Conservation (phyloP, 768 basidiomycete genomes). For the Tephrocybe rancida region DNA sequence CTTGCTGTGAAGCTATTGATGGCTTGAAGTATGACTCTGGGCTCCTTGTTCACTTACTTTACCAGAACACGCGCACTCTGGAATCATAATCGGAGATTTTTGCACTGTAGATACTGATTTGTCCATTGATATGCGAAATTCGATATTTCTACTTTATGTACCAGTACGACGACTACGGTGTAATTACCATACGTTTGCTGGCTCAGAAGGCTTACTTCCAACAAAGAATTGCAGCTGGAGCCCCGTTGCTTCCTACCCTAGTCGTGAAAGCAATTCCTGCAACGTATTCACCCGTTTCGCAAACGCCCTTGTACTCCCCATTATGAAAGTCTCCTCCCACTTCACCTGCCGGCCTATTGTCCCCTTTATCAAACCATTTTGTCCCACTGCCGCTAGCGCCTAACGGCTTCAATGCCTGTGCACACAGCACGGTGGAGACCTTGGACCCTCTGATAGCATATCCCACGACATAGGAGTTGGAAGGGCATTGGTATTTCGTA, state of each 20-base stretch:
- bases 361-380: slow-evolving; percentile 16
- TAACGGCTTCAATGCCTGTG: slow-evolving; percentile 6
- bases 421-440: slow-evolving; percentile 15
- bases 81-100: no score
- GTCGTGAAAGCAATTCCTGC: slow-evolving; percentile 18
- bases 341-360: slow-evolving; percentile 8
- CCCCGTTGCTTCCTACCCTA: slow-evolving; percentile 12
- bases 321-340: slow-evolving; percentile 16
- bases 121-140: no score
- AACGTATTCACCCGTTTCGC: slow-evolving; percentile 15
- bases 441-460: slow-evolving; percentile 15
- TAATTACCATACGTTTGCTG: neutral
- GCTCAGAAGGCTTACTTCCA: slow-evolving; percentile 5
- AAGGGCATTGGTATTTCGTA: slow-evolving; percentile 19
- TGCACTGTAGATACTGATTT: no score
- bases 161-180: neutral
- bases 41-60: neutral
- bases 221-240: slow-evolving; percentile 14
- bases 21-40: neutral
- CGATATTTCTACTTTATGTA: neutral
- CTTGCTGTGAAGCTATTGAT: neutral
- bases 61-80: no score
- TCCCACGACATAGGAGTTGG: slow-evolving; percentile 13
- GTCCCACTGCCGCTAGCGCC: slow-evolving; percentile 11
- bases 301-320: slow-evolving; percentile 11